A percentile compares a stretch with the other conserved stretches of the same genome.
These are phyloP conservation scores for Yamagishiella unicocca DNA, from an alignment of 139 green algal genomes.

Conservation along the genomic window DNA sequence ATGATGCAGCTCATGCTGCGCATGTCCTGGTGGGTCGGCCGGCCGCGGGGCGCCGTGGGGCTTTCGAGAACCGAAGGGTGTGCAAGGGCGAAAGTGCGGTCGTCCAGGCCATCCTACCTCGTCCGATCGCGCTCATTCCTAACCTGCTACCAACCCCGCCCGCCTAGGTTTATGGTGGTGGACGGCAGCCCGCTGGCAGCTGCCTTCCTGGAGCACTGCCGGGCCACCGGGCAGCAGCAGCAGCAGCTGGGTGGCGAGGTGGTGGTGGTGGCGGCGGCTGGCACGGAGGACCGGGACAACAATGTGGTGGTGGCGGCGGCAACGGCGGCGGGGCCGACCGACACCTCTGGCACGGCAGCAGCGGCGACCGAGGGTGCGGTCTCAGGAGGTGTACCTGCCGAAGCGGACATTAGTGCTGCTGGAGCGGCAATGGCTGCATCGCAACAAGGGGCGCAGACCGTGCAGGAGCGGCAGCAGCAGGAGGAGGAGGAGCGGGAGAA, in stretches of 20 bases:
- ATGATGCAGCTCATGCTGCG: constrained; percentile 55
- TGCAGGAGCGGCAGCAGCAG: neutral
- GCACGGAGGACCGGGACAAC: neutral
- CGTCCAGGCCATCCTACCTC: neutral
- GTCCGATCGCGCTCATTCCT: neutral
- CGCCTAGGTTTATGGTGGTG: neutral
- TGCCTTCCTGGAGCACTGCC: neutral
- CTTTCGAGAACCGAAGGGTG: neutral
- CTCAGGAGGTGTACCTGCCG: neutral
- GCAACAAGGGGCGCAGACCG: neutral
- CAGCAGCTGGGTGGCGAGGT: neutral
- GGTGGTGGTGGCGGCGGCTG: neutral
- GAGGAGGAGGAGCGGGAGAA: too few relatives aligned
- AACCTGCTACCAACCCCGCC: neutral
- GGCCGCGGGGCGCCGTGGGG: neutral
- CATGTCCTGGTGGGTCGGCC: constrained; percentile 53
- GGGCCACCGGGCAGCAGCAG: neutral
- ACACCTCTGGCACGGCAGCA: neutral
- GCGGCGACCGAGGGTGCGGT: neutral
- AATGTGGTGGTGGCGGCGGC: too few relatives aligned
- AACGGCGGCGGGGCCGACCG: too few relatives aligned
- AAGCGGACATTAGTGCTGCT: neutral
- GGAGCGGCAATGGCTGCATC: neutral
- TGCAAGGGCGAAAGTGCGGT: neutral
- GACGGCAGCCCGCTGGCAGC: constrained; percentile 11